phyloP scores from a whole-genome alignment of 495 filamentous ascomycete species.

The Pseudoneurospora amorphoporcata region DNA sequence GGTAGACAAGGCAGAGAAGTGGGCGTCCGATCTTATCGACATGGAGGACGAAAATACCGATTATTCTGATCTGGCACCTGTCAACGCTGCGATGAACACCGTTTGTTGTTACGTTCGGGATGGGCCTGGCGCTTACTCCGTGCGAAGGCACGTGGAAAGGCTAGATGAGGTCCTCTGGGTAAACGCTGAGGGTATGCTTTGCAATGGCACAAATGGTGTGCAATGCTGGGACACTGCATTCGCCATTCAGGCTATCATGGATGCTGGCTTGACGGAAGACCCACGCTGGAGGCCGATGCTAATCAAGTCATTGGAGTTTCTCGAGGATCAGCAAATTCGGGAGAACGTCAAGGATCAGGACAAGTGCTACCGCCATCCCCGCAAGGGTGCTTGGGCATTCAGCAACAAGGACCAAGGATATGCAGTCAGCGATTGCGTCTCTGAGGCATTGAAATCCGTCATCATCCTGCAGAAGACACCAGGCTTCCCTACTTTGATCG shows the following conservation, averaged over 20 bases:
- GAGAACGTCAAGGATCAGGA: slow-evolving; percentile 72
- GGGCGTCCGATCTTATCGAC: slow-evolving; percentile 60
- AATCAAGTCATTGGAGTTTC: slow-evolving; percentile 69
- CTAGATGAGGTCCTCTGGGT: slow-evolving; percentile 86
- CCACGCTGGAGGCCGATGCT: slow-evolving; percentile 78
- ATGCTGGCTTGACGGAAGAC: slow-evolving; percentile 67
- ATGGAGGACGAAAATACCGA: slow-evolving; percentile 88
- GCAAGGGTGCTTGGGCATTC: slow-evolving; percentile 94
- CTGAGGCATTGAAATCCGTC: slow-evolving; percentile 80
- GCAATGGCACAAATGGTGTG: slow-evolving; percentile 93
- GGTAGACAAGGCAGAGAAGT: slow-evolving; percentile 57
- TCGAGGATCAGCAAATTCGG: slow-evolving; percentile 85
- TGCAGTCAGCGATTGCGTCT: slow-evolving; percentile 86
- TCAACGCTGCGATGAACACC: slow-evolving; percentile 81
- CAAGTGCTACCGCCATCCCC: slow-evolving; percentile 78
- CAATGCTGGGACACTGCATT: slow-evolving; percentile 96
- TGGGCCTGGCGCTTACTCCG: slow-evolving; percentile 65
- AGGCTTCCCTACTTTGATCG: slow-evolving; percentile 64
- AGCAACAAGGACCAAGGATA: slow-evolving; percentile 88
- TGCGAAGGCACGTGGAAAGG: slow-evolving; percentile 69
- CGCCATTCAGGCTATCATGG: slow-evolving; percentile 68
- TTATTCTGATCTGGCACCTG: slow-evolving; percentile 76
- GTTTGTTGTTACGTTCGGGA: slow-evolving; percentile 74
- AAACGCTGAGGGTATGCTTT: slow-evolving; percentile 82
- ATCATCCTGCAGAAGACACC: slow-evolving; percentile 74